Conservation (phyloP, 192 early-diverging fungal species). For the Coemansia sp. region DNA sequence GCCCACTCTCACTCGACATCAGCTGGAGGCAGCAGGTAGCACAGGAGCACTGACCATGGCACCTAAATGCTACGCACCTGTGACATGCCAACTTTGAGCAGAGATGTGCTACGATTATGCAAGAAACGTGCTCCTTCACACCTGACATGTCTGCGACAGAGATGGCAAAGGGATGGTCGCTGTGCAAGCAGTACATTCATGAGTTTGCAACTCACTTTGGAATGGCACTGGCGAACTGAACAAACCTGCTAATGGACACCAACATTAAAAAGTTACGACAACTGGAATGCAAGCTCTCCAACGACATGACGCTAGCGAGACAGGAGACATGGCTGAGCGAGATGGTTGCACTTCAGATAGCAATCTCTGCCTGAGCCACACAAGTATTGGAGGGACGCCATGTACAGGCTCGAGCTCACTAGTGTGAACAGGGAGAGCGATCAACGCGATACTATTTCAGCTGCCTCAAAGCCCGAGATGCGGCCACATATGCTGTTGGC, state of each 20-base stretch:
- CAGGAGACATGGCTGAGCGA: not conserved
- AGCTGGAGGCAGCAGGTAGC: not conserved
- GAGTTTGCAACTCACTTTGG: not conserved
- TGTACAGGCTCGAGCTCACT: not conserved
- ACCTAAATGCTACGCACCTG: not conserved
- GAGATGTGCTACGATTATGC: not conserved
- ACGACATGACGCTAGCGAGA: no score
- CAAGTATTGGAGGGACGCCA: not conserved
- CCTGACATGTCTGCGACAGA: not conserved
- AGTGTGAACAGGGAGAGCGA: not conserved
- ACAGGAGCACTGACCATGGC: not conserved
- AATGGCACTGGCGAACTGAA: not conserved
- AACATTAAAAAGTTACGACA: not conserved
- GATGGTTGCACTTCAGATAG: no score
- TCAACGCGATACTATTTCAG: not conserved
- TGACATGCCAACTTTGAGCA: not conserved
- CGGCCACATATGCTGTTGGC: not conserved
- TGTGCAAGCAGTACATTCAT: not conserved
- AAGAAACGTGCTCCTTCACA: not conserved
- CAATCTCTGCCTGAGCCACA: not conserved
- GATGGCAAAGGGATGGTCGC: not conserved
- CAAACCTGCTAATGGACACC: not conserved
- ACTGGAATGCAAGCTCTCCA: no score
- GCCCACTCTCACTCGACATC: not conserved
- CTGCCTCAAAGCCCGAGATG: not conserved